Evolutionary conservation across 306 rosid species (phyloP).

Genomic region (Begonia fuchsioides): DNA sequence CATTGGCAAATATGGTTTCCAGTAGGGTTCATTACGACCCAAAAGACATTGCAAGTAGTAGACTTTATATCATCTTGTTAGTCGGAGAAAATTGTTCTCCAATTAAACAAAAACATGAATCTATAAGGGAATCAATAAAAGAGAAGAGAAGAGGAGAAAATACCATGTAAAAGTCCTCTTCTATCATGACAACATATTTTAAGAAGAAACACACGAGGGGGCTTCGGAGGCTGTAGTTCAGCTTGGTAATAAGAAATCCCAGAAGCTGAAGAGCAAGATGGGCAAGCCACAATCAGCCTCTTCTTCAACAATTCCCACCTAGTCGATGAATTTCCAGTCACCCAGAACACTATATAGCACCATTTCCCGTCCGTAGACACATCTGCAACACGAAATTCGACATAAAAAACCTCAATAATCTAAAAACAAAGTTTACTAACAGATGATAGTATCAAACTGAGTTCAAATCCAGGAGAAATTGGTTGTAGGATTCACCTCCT

Average conservation of each 20-base stretch:
- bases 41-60: no score
- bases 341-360: constrained; percentile 93
- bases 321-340: constrained; percentile 52
- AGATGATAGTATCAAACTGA: constrained; percentile 1
- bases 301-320: constrained; percentile 76
- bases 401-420: background rate
- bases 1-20: no score
- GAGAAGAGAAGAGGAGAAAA: background rate
- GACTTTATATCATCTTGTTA: no score
- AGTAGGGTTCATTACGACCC: no score
- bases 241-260: constrained; percentile 48
- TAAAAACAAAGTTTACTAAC: background rate
- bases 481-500: constrained; percentile 45
- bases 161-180: constrained; percentile 85
- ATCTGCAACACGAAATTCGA: constrained; percentile 31
- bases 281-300: constrained; percentile 71
- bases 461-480: no score
- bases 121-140: no score
- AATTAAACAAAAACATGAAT: no score
- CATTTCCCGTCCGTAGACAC: constrained; percentile 92
- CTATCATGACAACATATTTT: constrained; percentile 61
- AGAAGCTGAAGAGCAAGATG: constrained; percentile 81
- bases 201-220: constrained; percentile 73
- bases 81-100: no score
- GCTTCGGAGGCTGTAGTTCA: constrained; percentile 51